Conservation (phyloP, 1,139 yeast species). For the Meyerozyma carpophila region DNA sequence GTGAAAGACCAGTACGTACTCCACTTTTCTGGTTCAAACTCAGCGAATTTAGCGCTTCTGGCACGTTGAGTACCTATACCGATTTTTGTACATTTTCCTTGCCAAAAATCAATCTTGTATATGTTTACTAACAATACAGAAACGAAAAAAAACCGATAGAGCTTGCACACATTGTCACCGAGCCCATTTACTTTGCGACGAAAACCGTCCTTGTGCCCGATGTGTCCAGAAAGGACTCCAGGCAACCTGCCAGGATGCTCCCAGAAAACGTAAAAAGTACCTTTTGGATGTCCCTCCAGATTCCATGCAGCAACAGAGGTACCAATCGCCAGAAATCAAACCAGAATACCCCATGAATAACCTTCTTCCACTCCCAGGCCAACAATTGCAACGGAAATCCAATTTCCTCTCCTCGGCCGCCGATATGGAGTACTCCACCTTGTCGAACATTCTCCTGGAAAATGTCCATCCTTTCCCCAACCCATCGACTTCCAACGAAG, state of each 20-base stretch:
- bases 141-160: slow-evolving; percentile 58
- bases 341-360: background rate
- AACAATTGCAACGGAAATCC: slow-evolving; percentile 15
- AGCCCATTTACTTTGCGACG: slow-evolving; percentile 86
- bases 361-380: background rate
- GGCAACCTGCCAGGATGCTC: slow-evolving; percentile 82
- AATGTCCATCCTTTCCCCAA: slow-evolving; percentile 25
- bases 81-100: too few relatives aligned
- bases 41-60: background rate
- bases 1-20: background rate
- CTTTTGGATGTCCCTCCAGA: slow-evolving; percentile 48
- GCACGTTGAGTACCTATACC: background rate
- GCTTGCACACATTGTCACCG: slow-evolving; percentile 87
- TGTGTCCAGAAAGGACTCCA: slow-evolving; percentile 69
- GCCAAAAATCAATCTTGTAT: background rate
- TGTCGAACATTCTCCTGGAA: slow-evolving; percentile 67
- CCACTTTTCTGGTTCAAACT: background rate
- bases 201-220: slow-evolving; percentile 73
- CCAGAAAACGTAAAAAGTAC: slow-evolving; percentile 80
- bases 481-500: slow-evolving; percentile 34
- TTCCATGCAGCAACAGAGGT: background rate
- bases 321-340: background rate
- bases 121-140: slow-evolving; percentile 12
- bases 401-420: slow-evolving; percentile 72
- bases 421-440: slow-evolving; percentile 69